These are phyloP conservation scores for Mollisiaceae sp. DNA, from an alignment of 2,329 filamentous ascomycete genomes.

Conservation along the genomic window DNA sequence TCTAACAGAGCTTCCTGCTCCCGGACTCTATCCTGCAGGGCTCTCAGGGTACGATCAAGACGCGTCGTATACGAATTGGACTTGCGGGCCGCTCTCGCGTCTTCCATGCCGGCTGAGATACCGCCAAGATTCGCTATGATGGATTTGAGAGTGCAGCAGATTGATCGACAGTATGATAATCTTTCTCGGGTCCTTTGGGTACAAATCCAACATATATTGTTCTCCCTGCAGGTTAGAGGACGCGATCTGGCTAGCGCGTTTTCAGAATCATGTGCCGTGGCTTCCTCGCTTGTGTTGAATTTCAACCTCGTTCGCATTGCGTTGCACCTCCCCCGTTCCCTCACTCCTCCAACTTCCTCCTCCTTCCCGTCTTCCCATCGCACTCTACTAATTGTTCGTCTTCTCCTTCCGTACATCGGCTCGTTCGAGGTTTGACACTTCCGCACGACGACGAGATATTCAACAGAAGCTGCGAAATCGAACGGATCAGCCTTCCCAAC, in stretches of 20 bases:
- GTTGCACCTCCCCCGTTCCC: not conserved
- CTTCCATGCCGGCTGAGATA: conserved; percentile 22
- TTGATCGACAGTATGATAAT: not conserved
- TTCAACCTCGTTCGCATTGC: conserved; percentile 6
- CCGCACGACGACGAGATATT: conserved; percentile 6
- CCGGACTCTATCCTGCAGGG: conserved; percentile 64
- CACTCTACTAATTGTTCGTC: conserved; percentile 11
- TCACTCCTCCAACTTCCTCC: conserved; percentile 12
- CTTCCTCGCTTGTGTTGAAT: conserved; percentile 3
- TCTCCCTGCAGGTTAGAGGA: conserved; percentile 8
- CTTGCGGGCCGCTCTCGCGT: conserved; percentile 37
- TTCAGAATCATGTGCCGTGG: not conserved
- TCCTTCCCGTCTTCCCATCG: not conserved
- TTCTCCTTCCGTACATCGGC: conserved; percentile 3
- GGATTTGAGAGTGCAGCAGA: not conserved
- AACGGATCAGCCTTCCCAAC: conserved; percentile 13
- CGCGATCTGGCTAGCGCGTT: conserved; percentile 12
- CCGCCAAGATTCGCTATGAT: not conserved
- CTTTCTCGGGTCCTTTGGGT: not conserved
- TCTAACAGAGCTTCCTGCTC: conserved; percentile 58
- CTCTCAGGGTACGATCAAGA: conserved; percentile 69
- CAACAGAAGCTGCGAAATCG: conserved; percentile 17
- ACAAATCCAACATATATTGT: not conserved
- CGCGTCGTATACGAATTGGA: conserved; percentile 54
- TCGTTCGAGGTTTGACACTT: conserved; percentile 15